Evolutionary conservation across 2,329 filamentous ascomycete species (phyloP).

Genomic region (Graphiopsis chlorocephala): DNA sequence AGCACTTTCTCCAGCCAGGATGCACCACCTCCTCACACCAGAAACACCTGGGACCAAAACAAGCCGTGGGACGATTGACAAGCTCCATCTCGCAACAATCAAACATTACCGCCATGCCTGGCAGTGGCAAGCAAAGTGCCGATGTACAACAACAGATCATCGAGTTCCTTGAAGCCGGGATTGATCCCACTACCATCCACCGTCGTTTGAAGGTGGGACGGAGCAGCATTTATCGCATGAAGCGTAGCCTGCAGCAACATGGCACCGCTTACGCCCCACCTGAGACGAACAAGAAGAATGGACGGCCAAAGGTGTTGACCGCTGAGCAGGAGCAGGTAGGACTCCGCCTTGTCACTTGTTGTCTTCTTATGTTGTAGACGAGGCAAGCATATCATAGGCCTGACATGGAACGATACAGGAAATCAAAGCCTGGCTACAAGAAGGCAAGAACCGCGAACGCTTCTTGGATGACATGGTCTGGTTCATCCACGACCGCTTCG

Average conservation of each 20-base stretch:
- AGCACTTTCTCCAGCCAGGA: conserved; percentile 7
- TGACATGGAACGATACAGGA: conserved; percentile 21
- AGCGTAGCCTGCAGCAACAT: conserved; percentile 33
- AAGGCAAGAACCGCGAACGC: conserved; percentile 31
- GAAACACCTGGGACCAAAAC: conserved; percentile 12
- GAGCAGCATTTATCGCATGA: conserved; percentile 36
- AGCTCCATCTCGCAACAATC: background rate
- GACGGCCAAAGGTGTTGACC: conserved; percentile 32
- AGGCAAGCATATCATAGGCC: background rate
- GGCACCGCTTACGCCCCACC: conserved; percentile 34
- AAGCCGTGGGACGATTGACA: conserved; percentile 7
- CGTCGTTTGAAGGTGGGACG: conserved; percentile 32
- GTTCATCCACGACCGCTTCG: conserved; percentile 35
- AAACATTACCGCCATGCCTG: conserved; percentile 24
- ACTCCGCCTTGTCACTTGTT: background rate
- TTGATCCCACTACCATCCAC: conserved; percentile 36
- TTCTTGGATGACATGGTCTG: conserved; percentile 35
- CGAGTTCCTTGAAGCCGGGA: conserved; percentile 34
- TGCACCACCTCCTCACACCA: background rate
- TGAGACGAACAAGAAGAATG: conserved; percentile 36
- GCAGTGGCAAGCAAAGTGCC: conserved; percentile 30
- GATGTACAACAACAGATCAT: conserved; percentile 33
- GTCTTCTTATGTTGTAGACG: background rate
- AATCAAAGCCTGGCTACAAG: conserved; percentile 32
- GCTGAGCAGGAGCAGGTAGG: conserved; percentile 34